phyloP scores from a whole-genome alignment of 202 grass and related monocot species.

The Setaria viridis region DNA sequence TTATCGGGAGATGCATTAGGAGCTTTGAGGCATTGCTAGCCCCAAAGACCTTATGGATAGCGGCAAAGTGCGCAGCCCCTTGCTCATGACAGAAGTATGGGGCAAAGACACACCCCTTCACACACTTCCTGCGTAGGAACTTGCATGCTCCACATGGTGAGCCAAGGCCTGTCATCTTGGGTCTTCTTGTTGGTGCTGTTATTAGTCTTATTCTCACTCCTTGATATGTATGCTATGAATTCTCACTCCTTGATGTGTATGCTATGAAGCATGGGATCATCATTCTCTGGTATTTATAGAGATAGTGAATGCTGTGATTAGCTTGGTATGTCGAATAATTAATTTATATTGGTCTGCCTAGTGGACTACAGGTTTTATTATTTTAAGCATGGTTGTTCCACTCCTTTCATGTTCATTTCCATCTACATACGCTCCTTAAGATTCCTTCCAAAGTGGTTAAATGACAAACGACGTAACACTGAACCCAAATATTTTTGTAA shows the following conservation, averaged over 20 bases:
- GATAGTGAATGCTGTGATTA: conserved; percentile 44
- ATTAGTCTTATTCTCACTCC: conserved; percentile 46
- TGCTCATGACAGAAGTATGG: conserved; percentile 93
- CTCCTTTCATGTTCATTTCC: conserved; percentile 39
- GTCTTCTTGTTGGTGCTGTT: conserved; percentile 47
- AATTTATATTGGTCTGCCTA: conserved; percentile 67
- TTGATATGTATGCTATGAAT: too few relatives aligned
- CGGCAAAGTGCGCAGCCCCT: conserved; percentile 72
- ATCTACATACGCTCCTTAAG: conserved; percentile 43
- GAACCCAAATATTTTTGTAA: conserved; percentile 23
- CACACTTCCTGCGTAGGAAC: conserved; percentile 88
- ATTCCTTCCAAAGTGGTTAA: conserved; percentile 55
- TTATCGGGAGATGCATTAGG: conserved; percentile 66
- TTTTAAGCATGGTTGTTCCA: conserved; percentile 59
- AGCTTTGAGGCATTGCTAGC: conserved; percentile 89
- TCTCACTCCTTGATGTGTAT: conserved; percentile 36
- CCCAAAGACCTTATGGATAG: conserved; percentile 89
- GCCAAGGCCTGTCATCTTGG: conserved; percentile 70
- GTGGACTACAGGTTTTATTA: conserved; percentile 67
- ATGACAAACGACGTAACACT: conserved; percentile 35
- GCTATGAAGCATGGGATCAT: conserved; percentile 54
- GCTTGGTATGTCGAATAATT: conserved; percentile 61
- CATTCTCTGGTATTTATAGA: conserved; percentile 66
- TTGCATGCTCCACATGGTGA: conserved; percentile 93
- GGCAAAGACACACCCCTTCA: conserved; percentile 69